phyloP scores from a whole-genome alignment of 1,284 basidiomycete genomes.

The Fomitopsis schrenkii region DNA sequence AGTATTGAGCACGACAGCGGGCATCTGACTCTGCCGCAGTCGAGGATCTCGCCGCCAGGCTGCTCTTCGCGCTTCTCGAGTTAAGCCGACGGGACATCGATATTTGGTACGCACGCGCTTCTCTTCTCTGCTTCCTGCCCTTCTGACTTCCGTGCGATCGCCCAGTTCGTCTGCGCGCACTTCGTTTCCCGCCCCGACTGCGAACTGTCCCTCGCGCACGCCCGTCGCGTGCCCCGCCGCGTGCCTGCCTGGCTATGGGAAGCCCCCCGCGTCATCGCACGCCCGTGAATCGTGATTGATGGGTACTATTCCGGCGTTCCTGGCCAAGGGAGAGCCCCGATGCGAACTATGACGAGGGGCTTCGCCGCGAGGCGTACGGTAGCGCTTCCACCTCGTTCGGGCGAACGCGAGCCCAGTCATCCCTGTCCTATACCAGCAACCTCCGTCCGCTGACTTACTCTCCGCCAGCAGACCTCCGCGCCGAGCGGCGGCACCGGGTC shows the following conservation, averaged over 20 bases:
- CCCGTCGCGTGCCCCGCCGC: neutral
- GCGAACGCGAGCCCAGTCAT: neutral
- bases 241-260: neutral
- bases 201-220: neutral
- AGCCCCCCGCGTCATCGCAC: constrained; percentile 1
- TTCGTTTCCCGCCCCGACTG: neutral
- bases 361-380: neutral
- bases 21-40: constrained; percentile 5
- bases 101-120: constrained; percentile 3
- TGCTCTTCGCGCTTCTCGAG: constrained; percentile 9
- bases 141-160: constrained; percentile 1
- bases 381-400: neutral
- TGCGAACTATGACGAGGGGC: neutral
- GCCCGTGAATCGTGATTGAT: neutral
- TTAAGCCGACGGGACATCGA: constrained; percentile 10
- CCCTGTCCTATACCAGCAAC: neutral
- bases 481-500: neutral
- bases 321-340: neutral
- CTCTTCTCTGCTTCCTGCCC: constrained; percentile 10
- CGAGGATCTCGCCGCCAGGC: constrained; percentile 1
- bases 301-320: neutral
- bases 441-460: neutral
- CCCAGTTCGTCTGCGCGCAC: neutral
- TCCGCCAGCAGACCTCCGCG: neutral
- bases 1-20: neutral